These are phyloP conservation scores for Russula dissimulans DNA, from an alignment of 768 basidiomycete genomes.

Conservation along the genomic window DNA sequence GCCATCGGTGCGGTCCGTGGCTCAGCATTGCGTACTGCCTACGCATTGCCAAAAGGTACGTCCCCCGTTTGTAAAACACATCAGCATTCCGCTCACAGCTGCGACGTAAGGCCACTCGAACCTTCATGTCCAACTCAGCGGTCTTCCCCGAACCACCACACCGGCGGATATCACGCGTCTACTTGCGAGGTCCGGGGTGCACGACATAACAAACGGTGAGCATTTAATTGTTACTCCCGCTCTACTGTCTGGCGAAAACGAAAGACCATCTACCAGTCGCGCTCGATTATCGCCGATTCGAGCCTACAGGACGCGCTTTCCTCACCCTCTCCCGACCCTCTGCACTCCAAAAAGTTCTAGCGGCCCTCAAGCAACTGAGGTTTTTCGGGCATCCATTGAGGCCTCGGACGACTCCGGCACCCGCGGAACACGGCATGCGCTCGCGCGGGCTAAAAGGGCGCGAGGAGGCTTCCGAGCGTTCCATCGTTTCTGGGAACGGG, in stretches of 20 bases:
- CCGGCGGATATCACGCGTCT: constrained; percentile 16
- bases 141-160: constrained; percentile 15
- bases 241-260: too few relatives aligned
- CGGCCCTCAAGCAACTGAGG: constrained; percentile 34
- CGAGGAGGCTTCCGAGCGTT: constrained; percentile 30
- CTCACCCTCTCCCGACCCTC: constrained; percentile 45
- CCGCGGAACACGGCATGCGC: constrained; percentile 17
- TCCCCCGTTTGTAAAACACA: neutral
- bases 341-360: constrained; percentile 34
- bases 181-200: constrained; percentile 8
- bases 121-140: constrained; percentile 7
- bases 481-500: constrained; percentile 34
- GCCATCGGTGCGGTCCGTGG: neutral
- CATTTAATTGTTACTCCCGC: too few relatives aligned
- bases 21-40: neutral
- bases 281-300: constrained; percentile 51
- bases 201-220: constrained; percentile 13
- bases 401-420: constrained; percentile 27
- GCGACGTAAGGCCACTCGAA: constrained; percentile 3
- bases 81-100: neutral
- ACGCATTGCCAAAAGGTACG: neutral
- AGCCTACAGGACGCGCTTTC: constrained; percentile 49
- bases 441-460: constrained; percentile 36
- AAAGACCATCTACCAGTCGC: constrained; percentile 33
- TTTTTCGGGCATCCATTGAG: constrained; percentile 38